Evolutionary conservation across 2,329 filamentous ascomycete genomes (phyloP).

Genomic region (Tympanopsis confertula): DNA sequence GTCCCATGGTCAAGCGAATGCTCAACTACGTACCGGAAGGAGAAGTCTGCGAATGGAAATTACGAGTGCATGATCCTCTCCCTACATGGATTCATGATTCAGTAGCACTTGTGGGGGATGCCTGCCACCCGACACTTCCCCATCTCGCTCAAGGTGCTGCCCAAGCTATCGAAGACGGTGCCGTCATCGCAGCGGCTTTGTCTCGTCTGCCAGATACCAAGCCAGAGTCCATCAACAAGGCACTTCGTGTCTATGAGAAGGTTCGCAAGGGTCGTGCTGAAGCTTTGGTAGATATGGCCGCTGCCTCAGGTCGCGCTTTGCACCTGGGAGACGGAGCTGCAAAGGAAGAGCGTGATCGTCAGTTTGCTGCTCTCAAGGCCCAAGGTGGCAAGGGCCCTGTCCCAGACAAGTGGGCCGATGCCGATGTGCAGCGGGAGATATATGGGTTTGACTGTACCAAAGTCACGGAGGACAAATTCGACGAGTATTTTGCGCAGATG

Average conservation of each 20-base stretch:
- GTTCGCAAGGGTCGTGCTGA: conserved; percentile 42
- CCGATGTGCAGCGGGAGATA: conserved; percentile 55
- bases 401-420: conserved; percentile 61
- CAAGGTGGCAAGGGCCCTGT: conserved; percentile 30
- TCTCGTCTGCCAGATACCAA: conserved; percentile 21
- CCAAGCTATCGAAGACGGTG: conserved; percentile 58
- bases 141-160: conserved; percentile 58
- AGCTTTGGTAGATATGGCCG: conserved; percentile 39
- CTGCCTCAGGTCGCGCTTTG: conserved; percentile 36
- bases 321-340: conserved; percentile 46
- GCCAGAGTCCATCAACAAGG: conserved; percentile 29
- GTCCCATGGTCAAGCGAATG: conserved; percentile 44
- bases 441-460: conserved; percentile 51
- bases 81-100: conserved; percentile 44
- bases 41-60: conserved; percentile 53
- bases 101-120: conserved; percentile 48
- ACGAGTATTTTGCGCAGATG: conserved; percentile 24
- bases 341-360: conserved; percentile 44
- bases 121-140: conserved; percentile 57
- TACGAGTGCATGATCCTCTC: conserved; percentile 44
- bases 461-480: conserved; percentile 39
- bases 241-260: conserved; percentile 40
- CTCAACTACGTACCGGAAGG: conserved; percentile 47
- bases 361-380: conserved; percentile 37
- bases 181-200: conserved; percentile 42